A percentile compares a stretch with the other conserved stretches of the same genome.
Evolutionary conservation across 371 early-diverging fungal genomes (phyloP).

Genomic region (Syncephalis fuscata): DNA sequence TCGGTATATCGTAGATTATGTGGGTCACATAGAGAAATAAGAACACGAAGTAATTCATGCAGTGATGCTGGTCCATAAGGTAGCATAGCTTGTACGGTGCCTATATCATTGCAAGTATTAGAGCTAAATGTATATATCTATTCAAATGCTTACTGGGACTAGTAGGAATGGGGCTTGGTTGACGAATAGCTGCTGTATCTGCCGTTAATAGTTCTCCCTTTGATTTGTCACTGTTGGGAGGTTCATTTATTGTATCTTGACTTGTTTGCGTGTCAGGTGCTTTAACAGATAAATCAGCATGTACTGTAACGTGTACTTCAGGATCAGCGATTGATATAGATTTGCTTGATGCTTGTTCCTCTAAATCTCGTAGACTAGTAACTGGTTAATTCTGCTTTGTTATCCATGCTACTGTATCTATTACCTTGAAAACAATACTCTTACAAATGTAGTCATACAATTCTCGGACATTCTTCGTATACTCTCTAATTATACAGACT

Average conservation of each 20-base stretch:
- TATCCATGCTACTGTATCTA: too few species aligned
- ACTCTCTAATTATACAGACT: background rate
- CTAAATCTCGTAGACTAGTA: too few species aligned
- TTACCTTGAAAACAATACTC: background rate
- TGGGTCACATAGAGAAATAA: conserved; percentile 81
- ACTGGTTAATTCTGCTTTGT: too few species aligned
- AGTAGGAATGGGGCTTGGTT: background rate
- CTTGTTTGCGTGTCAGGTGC: too few species aligned
- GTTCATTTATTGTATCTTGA: too few species aligned
- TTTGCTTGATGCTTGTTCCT: too few species aligned
- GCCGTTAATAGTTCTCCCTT: background rate
- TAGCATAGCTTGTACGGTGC: conserved; percentile 14
- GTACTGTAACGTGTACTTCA: too few species aligned
- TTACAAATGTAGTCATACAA: background rate
- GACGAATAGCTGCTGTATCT: background rate
- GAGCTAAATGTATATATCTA: background rate
- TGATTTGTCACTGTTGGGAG: background rate
- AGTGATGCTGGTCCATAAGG: conserved; percentile 73
- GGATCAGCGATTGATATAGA: too few species aligned
- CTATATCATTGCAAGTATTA: background rate
- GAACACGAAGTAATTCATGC: conserved; percentile 72
- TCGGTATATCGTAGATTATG: conserved; percentile 83
- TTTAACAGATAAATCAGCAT: too few species aligned
- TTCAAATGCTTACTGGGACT: background rate
- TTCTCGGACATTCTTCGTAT: conserved; percentile 7